phyloP scores from a whole-genome alignment of 2,329 filamentous ascomycete species.

The Thelonectria rubi region DNA sequence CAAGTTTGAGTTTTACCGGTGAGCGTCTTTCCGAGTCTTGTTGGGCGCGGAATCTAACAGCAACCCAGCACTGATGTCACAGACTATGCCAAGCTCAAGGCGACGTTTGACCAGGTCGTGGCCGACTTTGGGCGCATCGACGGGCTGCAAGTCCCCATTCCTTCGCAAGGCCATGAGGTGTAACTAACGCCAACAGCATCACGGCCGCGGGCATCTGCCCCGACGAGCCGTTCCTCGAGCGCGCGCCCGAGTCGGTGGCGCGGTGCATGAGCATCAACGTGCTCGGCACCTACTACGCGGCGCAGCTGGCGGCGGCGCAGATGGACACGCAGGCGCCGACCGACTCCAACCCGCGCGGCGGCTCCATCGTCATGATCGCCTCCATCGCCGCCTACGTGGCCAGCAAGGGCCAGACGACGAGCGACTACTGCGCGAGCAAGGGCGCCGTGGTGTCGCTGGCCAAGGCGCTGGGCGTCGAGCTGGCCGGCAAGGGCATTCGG shows the following conservation, averaged over 20 bases:
- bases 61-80: slow-evolving; percentile 21
- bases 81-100: slow-evolving; percentile 22
- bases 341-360: slow-evolving; percentile 36
- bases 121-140: slow-evolving; percentile 29
- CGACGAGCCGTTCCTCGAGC: slow-evolving; percentile 43
- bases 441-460: slow-evolving; percentile 57
- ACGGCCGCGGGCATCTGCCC: slow-evolving; percentile 43
- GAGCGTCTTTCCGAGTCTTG: background rate
- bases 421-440: slow-evolving; percentile 57
- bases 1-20: slow-evolving; percentile 27
- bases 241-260: slow-evolving; percentile 36
- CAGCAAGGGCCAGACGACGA: slow-evolving; percentile 44
- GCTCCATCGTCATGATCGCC: slow-evolving; percentile 47
- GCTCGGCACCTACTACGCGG: slow-evolving; percentile 48
- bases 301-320: slow-evolving; percentile 47
- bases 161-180: fast-evolving
- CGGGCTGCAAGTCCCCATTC: slow-evolving; percentile 7
- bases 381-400: slow-evolving; percentile 46
- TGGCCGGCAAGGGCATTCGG: slow-evolving; percentile 43
- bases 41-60: background rate
- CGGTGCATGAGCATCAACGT: slow-evolving; percentile 43
- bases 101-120: slow-evolving; percentile 22
- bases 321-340: slow-evolving; percentile 46
- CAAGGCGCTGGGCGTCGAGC: slow-evolving; percentile 48
- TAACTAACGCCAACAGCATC: slow-evolving; percentile 26